These are phyloP conservation scores for Torulaspora delbrueckii DNA, from an alignment of 805 yeast species.

Conservation along the genomic window DNA sequence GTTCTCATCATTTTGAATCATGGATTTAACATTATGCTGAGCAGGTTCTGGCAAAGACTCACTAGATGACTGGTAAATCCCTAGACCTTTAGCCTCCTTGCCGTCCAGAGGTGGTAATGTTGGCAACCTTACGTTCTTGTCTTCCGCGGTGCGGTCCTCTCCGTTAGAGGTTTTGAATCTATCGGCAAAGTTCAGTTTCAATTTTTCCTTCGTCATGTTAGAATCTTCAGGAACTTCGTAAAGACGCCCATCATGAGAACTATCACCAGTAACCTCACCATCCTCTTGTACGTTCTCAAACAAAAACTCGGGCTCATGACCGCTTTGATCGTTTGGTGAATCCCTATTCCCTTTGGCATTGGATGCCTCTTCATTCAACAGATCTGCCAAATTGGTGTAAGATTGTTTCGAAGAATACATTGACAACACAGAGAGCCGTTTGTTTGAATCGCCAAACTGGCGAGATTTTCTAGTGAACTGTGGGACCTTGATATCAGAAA, in stretches of 20 bases:
- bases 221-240: slow-evolving; percentile 22
- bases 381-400: slow-evolving; percentile 51
- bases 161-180: slow-evolving; percentile 26
- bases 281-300: slow-evolving; percentile 28
- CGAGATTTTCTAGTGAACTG: slow-evolving; percentile 65
- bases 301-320: slow-evolving; percentile 27
- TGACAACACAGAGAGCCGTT: slow-evolving; percentile 67
- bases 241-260: slow-evolving; percentile 25
- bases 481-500: slow-evolving; percentile 64
- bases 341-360: slow-evolving; percentile 11
- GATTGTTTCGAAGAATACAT: slow-evolving; percentile 65
- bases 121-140: slow-evolving; percentile 23
- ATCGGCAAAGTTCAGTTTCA: slow-evolving; percentile 40
- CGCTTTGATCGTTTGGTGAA: slow-evolving; percentile 18
- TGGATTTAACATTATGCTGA: slow-evolving; percentile 12
- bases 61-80: slow-evolving; percentile 25
- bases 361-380: slow-evolving; percentile 31
- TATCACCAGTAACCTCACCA: slow-evolving; percentile 14
- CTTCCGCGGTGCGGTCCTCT: slow-evolving; percentile 6
- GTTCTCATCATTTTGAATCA: slow-evolving; percentile 18
- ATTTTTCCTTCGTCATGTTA: slow-evolving; percentile 15
- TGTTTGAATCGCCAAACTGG: slow-evolving; percentile 55
- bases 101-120: slow-evolving; percentile 30
- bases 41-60: slow-evolving; percentile 9
- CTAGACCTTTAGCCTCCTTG: slow-evolving; percentile 26